Evolutionary conservation across 129 eudicot species (phyloP), one percentile per base, ranked within the genome.

Genomic region (Centaurea solstitialis): DNA sequence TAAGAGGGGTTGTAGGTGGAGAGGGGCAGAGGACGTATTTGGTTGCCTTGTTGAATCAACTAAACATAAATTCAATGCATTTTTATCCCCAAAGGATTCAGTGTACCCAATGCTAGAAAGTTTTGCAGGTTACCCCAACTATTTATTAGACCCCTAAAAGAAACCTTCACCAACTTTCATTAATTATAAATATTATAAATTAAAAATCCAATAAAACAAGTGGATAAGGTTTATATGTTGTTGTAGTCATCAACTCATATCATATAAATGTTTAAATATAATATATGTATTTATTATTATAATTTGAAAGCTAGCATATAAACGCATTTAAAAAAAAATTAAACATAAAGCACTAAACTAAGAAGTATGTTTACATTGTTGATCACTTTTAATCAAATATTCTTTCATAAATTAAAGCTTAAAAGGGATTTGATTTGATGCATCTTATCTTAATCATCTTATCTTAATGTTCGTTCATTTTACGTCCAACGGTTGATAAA

Each of bases 41-140:
- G 79, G 79, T 84, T 88, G 85, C 81, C 85, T 85, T 83, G 88
- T 80, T 85, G 89, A 74, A 87, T 71, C 78, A 75, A 75, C 86
- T 78, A 88, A 79, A 75, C 77, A 80, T 78, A 85, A 76, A 89
- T 87, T 91, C 72, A 91, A 87, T 89, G 93, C 90, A 72, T 84
- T 93, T 87, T 80, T 76, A 66, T 82, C 82, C 65, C 23, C 59
- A 72, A 80, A 71, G 75, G 70, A 76, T 81, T 92, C 93, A 87
- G 90, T 75, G 92, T 87, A 88, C 92, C 88, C 85, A 83, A 86
- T 84, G 86, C 82, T 83, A 82, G 79, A 70, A 76, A 68, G 89
- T 81, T 86, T 92, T 88, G 82, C 88, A 82, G 87, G 83, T 86
- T 87, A 85, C 72, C 74, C 79, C 84, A 86, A 87, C 80, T 88